These are phyloP conservation scores for Solioccasus polychromus DNA, from an alignment of 768 basidiomycete genomes.

Conservation along the genomic window DNA sequence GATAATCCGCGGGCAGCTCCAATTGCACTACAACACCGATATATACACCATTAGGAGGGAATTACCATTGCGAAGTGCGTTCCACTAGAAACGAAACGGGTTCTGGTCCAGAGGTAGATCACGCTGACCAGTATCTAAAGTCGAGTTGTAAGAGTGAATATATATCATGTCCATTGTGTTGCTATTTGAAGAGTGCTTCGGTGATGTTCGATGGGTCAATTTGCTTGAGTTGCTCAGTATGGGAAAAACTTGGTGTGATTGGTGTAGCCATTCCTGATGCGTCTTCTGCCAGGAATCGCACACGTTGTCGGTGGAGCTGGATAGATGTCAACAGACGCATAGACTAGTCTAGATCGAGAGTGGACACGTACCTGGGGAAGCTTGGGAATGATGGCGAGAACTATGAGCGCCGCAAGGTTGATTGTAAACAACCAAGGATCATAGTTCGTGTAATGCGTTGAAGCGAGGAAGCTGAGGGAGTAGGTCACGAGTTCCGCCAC, in stretches of 20 bases:
- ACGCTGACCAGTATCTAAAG: constrained; percentile 17
- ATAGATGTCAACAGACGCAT: constrained; percentile 14
- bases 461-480: constrained; percentile 77
- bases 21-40: constrained; percentile 27
- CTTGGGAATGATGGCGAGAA: constrained; percentile 87
- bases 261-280: constrained; percentile 68
- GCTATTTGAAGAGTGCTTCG: constrained; percentile 44
- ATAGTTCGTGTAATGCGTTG: constrained; percentile 98
- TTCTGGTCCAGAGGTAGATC: constrained; percentile 12
- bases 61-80: constrained; percentile 25
- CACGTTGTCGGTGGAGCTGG: constrained; percentile 79
- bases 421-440: constrained; percentile 91
- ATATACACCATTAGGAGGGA: constrained; percentile 33
- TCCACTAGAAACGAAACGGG: constrained; percentile 13
- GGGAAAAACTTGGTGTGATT: constrained; percentile 53
- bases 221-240: constrained; percentile 40
- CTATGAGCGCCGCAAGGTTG: constrained; percentile 76
- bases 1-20: constrained; percentile 12
- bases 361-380: constrained; percentile 74
- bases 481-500: neutral
- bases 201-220: constrained; percentile 39
- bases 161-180: constrained; percentile 16
- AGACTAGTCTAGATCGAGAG: constrained; percentile 2
- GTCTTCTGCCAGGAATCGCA: constrained; percentile 70
- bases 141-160: constrained; percentile 6